Evolutionary conservation across 345 rosid species (phyloP).

Genomic region (Populus deltoides): DNA sequence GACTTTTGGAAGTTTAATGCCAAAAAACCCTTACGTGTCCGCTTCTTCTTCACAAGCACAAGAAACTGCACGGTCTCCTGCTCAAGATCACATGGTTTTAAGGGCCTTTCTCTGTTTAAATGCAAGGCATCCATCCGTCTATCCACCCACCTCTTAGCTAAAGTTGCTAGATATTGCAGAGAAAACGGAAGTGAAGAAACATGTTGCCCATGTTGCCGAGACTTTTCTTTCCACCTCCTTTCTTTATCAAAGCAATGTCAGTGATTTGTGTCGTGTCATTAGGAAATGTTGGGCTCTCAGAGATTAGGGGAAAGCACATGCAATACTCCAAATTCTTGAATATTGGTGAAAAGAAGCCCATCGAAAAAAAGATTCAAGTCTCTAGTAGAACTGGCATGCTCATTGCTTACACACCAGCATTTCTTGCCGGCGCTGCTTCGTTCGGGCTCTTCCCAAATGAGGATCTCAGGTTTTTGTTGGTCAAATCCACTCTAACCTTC

Average conservation of each 20-base stretch:
- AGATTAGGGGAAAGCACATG: slow-evolving; percentile 41
- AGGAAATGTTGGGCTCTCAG: slow-evolving; percentile 38
- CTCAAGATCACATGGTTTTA: neutral
- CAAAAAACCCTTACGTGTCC: neutral
- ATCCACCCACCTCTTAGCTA: neutral
- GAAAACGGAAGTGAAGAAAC: neutral
- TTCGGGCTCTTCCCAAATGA: slow-evolving; percentile 40
- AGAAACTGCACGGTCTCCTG: neutral
- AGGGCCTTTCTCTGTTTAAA: neutral
- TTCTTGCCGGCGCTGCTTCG: slow-evolving; percentile 48
- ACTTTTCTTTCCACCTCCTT: slow-evolving; percentile 36
- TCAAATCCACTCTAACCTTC: slow-evolving; percentile 47
- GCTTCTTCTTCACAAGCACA: neutral
- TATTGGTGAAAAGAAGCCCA: neutral
- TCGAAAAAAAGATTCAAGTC: slow-evolving; percentile 12
- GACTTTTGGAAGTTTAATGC: neutral
- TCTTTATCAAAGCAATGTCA: slow-evolving; percentile 35
- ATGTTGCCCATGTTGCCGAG: slow-evolving; percentile 3
- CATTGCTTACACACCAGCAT: slow-evolving; percentile 48
- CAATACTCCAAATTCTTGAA: slow-evolving; percentile 60
- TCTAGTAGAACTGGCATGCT: slow-evolving; percentile 61
- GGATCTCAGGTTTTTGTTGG: slow-evolving; percentile 43
- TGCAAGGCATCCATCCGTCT: neutral
- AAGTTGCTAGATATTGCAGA: neutral
- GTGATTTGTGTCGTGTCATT: slow-evolving; percentile 23